Conservation (phyloP, 148 eudicot genomes). For the Oxyria digyna region DNA sequence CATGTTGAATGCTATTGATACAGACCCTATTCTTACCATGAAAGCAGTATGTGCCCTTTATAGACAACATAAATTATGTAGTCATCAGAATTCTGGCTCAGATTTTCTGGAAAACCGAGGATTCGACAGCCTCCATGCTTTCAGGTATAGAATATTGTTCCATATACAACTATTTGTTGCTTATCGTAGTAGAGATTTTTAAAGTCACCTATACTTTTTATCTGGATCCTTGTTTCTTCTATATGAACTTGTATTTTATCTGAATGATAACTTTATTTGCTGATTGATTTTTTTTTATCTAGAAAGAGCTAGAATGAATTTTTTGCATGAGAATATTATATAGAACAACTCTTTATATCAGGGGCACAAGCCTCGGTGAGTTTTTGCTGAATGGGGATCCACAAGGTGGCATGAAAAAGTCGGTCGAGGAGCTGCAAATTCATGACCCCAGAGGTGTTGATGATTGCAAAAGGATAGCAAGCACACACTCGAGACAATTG, state of each 20-base stretch:
- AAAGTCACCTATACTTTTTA: not conserved
- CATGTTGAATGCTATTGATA: slow-evolving; percentile 14
- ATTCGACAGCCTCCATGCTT: not conserved
- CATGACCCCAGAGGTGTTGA: slow-evolving; percentile 9
- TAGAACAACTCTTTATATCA: not conserved
- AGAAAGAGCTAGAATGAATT: too few relatives aligned
- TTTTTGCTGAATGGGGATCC: slow-evolving; percentile 8
- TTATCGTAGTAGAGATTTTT: too few relatives aligned
- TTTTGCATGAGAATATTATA: not conserved
- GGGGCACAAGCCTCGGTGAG: slow-evolving; percentile 6
- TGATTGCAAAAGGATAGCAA: slow-evolving; percentile 10
- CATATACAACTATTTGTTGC: too few relatives aligned
- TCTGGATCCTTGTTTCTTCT: too few relatives aligned
- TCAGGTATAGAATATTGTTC: slow-evolving; percentile 9
- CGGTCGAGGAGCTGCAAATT: slow-evolving; percentile 3
- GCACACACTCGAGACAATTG: slow-evolving; percentile 5
- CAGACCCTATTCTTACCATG: slow-evolving; percentile 6
- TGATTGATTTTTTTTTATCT: too few relatives aligned
- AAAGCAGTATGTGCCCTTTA: slow-evolving; percentile 2
- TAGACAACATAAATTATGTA: not conserved
- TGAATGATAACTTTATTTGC: too few relatives aligned
- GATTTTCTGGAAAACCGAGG: not conserved
- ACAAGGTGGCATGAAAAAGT: slow-evolving; percentile 7
- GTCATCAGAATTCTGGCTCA: not conserved
- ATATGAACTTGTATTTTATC: not conserved